Evolutionary conservation across 352 stramenopile species (phyloP), one percentile per base, ranked within the genome.

Genomic region (Globisporangium okanoganense): DNA sequence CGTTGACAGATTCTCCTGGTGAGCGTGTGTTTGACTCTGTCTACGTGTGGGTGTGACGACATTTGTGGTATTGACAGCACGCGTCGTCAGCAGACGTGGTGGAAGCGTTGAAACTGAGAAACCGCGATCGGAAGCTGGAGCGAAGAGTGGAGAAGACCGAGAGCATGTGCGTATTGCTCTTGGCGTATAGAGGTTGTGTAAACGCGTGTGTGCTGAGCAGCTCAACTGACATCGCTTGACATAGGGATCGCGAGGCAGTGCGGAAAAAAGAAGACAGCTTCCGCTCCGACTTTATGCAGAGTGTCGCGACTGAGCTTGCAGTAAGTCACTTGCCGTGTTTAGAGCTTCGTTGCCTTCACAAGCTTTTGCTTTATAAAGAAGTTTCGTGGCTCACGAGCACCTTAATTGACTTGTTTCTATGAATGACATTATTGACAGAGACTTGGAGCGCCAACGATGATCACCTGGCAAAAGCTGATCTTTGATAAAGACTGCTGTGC

Each of bases 401-500:
- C 18, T 45, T 4, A 22, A 8, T 31, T 31, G 44, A 50, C 20
- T 50, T 14, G 14, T 24, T 50, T 31, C 8, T 50, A 20, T 18
- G 18, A 48, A 14, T 29, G 44, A 4, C 22, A 49, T 16, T 29
- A 16, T 29, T 49, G 6, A 27, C 36, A 86, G 76, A 68, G 79
- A 50, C 71, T 88, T 29, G 79, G 79, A 22, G 76, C 77, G 2
- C 75, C 77, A 29, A 43, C 77, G 14, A 61, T 87, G 59, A 69
- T 87, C 50, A 77, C 79, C 13, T 89, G 79, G 79, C 79, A 87
- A 40, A 84, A 81, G 53, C 63, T 89, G 22, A 62, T 89, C 14
- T 89, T 83, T 57, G 79, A 87, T 56, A 76, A 76, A 14, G 79
- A 87, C n/a, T 89, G 79, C 52, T 87, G 75, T 25, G 64, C 62